phyloP scores from a whole-genome alignment of 257 asterid genomes.

The Verbena officinalis region DNA sequence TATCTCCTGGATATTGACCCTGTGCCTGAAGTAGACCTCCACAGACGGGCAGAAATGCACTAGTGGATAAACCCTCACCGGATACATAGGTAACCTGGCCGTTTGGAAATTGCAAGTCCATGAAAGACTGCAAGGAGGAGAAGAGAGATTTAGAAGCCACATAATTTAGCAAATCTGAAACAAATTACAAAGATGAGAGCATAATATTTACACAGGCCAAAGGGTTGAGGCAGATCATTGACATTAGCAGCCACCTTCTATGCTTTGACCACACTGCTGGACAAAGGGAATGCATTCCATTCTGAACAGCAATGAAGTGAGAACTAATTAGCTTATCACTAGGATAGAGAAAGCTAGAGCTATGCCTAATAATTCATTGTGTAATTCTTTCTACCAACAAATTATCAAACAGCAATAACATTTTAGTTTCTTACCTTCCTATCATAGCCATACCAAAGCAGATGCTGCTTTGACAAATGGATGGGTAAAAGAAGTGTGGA shows the following conservation, averaged over 20 bases:
- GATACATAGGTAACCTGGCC: constrained; percentile 91
- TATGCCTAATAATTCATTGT: too few species aligned
- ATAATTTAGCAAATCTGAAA: background rate
- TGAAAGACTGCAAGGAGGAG: constrained; percentile 68
- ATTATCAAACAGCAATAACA: background rate
- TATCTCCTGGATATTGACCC: constrained; percentile 97
- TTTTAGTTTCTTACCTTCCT: constrained; percentile 65
- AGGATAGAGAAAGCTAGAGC: background rate
- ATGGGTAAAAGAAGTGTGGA: constrained; percentile 97
- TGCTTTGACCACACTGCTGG: constrained; percentile 99
- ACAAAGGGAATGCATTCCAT: constrained; percentile 94
- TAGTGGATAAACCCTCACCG: constrained; percentile 93
- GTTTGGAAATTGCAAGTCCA: constrained; percentile 98
- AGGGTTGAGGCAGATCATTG: constrained; percentile 95
- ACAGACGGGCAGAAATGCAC: constrained; percentile 81
- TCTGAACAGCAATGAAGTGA: constrained; percentile 51
- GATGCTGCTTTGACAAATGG: constrained; percentile 89
- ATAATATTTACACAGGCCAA: constrained; percentile 77
- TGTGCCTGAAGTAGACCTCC: constrained; percentile 98
- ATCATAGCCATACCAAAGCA: constrained; percentile 99
- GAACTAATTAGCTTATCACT: constrained; percentile 19
- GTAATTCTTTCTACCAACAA: constrained; percentile 4
- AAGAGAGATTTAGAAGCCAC: constrained; percentile 8
- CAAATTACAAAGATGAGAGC: background rate
- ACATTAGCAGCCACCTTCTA: constrained; percentile 97